Conservation (phyloP, 345 rosid genomes). For the Pelargonium nanum region DNA sequence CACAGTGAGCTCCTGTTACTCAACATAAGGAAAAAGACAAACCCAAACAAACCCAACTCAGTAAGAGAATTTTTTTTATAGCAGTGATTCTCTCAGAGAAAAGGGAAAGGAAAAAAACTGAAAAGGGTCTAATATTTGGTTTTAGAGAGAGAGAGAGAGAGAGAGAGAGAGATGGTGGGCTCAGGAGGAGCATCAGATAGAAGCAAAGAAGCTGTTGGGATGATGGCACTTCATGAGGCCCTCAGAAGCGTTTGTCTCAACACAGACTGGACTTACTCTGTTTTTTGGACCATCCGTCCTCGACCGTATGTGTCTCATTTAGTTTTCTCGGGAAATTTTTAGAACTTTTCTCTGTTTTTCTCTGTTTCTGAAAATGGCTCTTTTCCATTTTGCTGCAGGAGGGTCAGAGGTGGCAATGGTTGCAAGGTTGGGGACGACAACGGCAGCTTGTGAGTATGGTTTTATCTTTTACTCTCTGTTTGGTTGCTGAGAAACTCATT, state of each 20-base stretch:
- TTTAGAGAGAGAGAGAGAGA: conserved; percentile 18
- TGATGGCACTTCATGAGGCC: conserved; percentile 99
- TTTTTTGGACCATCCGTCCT: conserved; percentile 99
- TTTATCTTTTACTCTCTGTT: conserved; percentile 8
- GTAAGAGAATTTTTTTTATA: no score
- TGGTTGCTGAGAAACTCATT: background rate
- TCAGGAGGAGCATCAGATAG: conserved; percentile 82
- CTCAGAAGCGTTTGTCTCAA: conserved; percentile 94
- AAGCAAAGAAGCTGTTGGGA: conserved; percentile 99
- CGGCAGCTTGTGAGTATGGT: conserved; percentile 88
- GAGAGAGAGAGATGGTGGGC: conserved; percentile 69
- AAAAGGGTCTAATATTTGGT: conserved; percentile 21
- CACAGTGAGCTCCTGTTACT: background rate
- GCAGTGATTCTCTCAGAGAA: background rate
- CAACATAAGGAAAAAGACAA: background rate
- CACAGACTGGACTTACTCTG: conserved; percentile 99
- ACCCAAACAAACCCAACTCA: no score
- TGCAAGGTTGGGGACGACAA: conserved; percentile 97
- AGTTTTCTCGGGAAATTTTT: no score
- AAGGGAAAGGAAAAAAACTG: no score
- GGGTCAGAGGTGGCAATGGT: conserved; percentile 94
- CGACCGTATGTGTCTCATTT: conserved; percentile 54
- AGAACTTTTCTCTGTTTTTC: no score
- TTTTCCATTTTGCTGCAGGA: conserved; percentile 37
- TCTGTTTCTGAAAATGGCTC: conserved; percentile 8